Percentiles rank a stretch among this genome's conserved stretches.
Evolutionary conservation across 1,139 yeast species (phyloP).

Genomic region (Blastobotrys arbuscula): DNA sequence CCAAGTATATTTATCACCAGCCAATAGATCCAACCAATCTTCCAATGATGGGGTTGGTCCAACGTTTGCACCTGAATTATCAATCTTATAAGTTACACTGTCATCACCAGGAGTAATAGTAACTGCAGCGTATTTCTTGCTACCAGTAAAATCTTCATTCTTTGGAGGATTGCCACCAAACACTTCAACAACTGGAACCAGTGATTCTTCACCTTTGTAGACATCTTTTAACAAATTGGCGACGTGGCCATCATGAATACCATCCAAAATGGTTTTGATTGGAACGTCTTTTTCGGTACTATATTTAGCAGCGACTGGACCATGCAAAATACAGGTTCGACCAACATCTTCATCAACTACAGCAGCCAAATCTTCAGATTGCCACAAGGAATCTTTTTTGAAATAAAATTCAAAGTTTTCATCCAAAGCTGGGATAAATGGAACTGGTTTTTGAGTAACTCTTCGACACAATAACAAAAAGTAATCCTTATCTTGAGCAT

Average conservation of each 20-base stretch:
- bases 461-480: conserved; percentile 79
- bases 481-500: conserved; percentile 93
- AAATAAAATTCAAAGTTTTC: conserved; percentile 92
- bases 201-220: conserved; percentile 62
- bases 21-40: conserved; percentile 75
- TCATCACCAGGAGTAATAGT: conserved; percentile 32
- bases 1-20: conserved; percentile 80
- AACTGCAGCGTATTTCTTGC: conserved; percentile 30
- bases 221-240: conserved; percentile 59
- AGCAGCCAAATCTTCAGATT: conserved; percentile 93
- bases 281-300: conserved; percentile 88
- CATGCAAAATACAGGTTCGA: conserved; percentile 96
- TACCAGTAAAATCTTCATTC: conserved; percentile 36
- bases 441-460: conserved; percentile 94
- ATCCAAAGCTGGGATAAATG: conserved; percentile 92
- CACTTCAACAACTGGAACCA: conserved; percentile 83
- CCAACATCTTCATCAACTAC: conserved; percentile 95
- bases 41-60: conserved; percentile 34
- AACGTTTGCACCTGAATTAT: conserved; percentile 41
- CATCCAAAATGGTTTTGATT: conserved; percentile 80
- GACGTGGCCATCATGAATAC: conserved; percentile 87
- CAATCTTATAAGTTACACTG: conserved; percentile 45
- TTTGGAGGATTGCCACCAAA: conserved; percentile 59
- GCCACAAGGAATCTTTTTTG: conserved; percentile 99
- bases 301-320: conserved; percentile 96